Evolutionary conservation across 305 asterid species (phyloP).

Genomic region (Lippia alba): DNA sequence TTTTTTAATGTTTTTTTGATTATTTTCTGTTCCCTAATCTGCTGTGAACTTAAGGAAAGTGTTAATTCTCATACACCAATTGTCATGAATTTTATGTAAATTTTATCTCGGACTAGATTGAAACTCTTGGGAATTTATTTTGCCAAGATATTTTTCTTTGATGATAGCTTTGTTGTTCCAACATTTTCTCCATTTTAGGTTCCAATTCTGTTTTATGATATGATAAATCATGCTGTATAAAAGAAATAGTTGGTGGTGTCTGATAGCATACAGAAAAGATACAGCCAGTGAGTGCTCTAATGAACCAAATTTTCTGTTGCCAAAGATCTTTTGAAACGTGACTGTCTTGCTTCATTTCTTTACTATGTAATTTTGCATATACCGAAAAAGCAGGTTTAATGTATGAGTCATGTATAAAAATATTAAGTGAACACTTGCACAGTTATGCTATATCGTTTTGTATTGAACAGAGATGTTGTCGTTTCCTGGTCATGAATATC

Average conservation of each 20-base stretch:
- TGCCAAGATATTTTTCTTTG: too few relatives aligned
- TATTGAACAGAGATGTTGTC: background rate
- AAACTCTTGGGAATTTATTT: too few relatives aligned
- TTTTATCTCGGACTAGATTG: too few relatives aligned
- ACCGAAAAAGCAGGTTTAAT: background rate
- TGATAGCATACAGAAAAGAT: conserved; percentile 3
- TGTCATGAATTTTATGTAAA: conserved; percentile 16
- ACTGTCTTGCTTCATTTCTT: too few relatives aligned
- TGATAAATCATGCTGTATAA: conserved; percentile 12
- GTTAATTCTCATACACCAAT: background rate
- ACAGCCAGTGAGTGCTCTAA: background rate
- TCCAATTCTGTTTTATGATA: background rate
- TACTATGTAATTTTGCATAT: too few relatives aligned
- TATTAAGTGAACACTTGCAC: background rate
- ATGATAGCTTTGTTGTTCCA: too few relatives aligned
- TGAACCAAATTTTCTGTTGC: background rate
- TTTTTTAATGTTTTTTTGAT: conserved; percentile 20
- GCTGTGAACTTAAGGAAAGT: background rate
- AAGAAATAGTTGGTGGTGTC: background rate
- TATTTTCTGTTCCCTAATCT: conserved; percentile 7
- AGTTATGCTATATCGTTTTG: conserved; percentile 14
- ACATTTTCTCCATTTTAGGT: too few relatives aligned
- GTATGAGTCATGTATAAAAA: background rate
- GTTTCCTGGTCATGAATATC: background rate
- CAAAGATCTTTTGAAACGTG: too few relatives aligned